Evolutionary conservation across 352 stramenopile species (phyloP), one percentile per base, ranked within the genome.

Genomic region (Peronosclerospora sorghi): DNA sequence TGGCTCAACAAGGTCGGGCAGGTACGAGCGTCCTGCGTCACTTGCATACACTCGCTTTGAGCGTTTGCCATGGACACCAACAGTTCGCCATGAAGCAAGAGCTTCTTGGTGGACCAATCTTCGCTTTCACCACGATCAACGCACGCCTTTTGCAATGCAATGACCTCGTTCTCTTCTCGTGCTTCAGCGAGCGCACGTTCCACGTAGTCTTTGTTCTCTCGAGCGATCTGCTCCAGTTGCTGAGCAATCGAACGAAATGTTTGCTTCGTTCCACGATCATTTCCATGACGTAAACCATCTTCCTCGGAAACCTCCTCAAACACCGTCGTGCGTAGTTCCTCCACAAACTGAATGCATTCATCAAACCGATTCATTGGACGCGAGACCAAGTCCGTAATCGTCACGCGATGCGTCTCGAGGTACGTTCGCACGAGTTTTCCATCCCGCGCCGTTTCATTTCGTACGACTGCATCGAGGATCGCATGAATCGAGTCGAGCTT

Each of bases 11-110:
- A 18, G 5, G 10, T 41, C 9, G 32, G 34, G 19, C 9, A 10
- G 9, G 35, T 27, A 8, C n/a, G 14, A 54, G 24, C 17, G n/a
- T 42, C 9, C 24, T 5, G 23, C 42, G 5, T n/a, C n/a, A n/a
- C n/a, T n/a, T n/a, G n/a, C n/a, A n/a, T n/a, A n/a, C n/a, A n/a
- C n/a, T n/a, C 7, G 9, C 46, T 44, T 44, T 30, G 23, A n/a
- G 4, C 30, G n/a, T 20, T 30, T 32, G 13, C 42, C 23, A 5
- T 35, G 3, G 23, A 45, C n/a, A 68, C 19, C 10, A 42, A 35
- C 4, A 68, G 54, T 51, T 63, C 58, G 34, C 51, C 62, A 8
- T 61, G 45, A 28, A 68, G 26, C 15, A 72, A 26, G 19, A 72
- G 26, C 41, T 66, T 68, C 5, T 54, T 65, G 15, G 35, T 41